Evolutionary conservation across 331 rosid genomes (phyloP).

Genomic region (Quercus tomentella): DNA sequence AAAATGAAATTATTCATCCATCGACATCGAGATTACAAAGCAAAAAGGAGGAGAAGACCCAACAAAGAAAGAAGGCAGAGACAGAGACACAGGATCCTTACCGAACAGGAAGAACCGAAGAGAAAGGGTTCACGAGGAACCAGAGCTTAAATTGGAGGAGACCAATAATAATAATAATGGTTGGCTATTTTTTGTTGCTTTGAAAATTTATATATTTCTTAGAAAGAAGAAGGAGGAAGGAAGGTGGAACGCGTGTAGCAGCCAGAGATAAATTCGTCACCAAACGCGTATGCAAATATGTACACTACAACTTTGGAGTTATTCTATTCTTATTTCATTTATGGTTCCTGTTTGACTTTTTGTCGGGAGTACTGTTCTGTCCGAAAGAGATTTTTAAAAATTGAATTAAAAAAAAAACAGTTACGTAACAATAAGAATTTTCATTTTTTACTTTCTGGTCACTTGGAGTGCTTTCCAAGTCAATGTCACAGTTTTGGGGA

Average conservation of each 20-base stretch:
- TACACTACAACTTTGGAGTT: too few species aligned
- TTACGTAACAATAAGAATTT: too few species aligned
- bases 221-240: neutral
- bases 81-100: conserved; percentile 25
- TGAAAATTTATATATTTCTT: too few species aligned
- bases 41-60: neutral
- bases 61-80: neutral
- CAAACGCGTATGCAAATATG: neutral
- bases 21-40: neutral
- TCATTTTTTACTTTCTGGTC: too few species aligned
- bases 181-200: too few species aligned
- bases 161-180: neutral
- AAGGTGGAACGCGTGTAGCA: conserved; percentile 25
- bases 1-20: too few species aligned
- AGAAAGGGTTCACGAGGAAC: neutral
- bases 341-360: neutral
- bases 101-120: conserved; percentile 29
- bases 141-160: conserved; percentile 1
- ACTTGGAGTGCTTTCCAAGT: too few species aligned
- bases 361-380: neutral
- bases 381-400: too few species aligned
- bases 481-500: too few species aligned
- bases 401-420: too few species aligned
- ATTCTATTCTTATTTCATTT: too few species aligned
- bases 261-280: neutral